Evolutionary conservation across 176 grass and related monocot species (phyloP).

Genomic region (Phyllostachys edulis): DNA sequence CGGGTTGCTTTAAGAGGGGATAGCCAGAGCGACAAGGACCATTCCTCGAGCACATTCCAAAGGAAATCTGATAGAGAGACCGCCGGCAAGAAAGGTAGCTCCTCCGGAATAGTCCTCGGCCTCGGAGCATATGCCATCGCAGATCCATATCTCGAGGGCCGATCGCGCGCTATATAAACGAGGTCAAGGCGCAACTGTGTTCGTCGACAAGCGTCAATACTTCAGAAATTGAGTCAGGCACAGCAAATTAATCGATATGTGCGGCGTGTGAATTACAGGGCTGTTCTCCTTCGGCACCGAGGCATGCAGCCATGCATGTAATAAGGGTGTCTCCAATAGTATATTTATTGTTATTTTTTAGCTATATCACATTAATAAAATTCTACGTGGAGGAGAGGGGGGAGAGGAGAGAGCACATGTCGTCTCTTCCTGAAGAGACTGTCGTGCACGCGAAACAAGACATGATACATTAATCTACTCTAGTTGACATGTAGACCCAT

Average conservation of each 20-base stretch:
- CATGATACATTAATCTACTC: no score
- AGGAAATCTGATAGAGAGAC: conserved; percentile 11
- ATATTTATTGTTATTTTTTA: no score
- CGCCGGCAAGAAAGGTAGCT: conserved; percentile 14
- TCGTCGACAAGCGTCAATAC: not conserved
- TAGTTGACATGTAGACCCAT: no score
- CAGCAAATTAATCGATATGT: not conserved
- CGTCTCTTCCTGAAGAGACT: no score
- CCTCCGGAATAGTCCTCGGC: conserved; percentile 26
- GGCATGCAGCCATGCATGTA: not conserved
- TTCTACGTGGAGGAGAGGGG: no score
- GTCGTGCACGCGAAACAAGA: no score
- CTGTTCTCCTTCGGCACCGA: conserved; percentile 53
- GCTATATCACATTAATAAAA: no score
- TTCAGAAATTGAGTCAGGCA: not conserved
- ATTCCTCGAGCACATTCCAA: conserved; percentile 34
- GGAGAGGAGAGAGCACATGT: no score
- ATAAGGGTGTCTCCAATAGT: no score
- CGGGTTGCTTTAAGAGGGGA: not conserved
- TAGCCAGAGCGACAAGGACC: not conserved
- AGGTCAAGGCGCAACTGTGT: not conserved
- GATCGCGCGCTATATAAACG: conserved; percentile 32
- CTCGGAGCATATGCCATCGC: conserved; percentile 42
- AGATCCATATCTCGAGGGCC: conserved; percentile 9
- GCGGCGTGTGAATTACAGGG: conserved; percentile 52